Conservation (phyloP, 331 rosid species). For the Quercus tomentella region DNA sequence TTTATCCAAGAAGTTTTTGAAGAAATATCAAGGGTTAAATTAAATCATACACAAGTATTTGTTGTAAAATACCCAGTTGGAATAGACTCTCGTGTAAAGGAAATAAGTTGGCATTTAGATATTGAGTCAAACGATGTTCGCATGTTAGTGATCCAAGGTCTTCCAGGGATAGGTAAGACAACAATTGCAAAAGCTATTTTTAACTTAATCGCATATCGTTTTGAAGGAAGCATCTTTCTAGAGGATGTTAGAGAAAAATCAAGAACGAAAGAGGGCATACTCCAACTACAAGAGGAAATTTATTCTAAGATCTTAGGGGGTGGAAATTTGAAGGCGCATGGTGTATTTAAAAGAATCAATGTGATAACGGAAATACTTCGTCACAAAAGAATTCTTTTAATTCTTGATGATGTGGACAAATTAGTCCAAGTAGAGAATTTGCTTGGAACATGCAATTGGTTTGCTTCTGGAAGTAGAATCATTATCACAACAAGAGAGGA, state of each 20-base stretch:
- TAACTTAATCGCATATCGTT: conserved; percentile 6
- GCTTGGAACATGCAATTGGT: conserved; percentile 8
- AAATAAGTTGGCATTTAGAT: neutral
- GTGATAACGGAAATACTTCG: neutral
- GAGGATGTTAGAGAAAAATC: conserved; percentile 5
- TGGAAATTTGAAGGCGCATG: neutral
- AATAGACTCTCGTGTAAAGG: neutral
- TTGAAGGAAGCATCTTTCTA: conserved; percentile 16
- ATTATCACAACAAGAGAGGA: conserved; percentile 19
- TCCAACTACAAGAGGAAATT: too few species aligned
- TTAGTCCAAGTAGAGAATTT: neutral
- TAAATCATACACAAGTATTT: neutral
- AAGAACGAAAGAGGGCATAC: too few species aligned
- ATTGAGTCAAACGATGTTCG: neutral
- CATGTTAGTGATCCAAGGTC: conserved; percentile 20
- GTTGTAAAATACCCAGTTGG: neutral
- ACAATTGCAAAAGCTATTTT: conserved; percentile 9
- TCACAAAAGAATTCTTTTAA: conserved; percentile 3
- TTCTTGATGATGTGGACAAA: conserved; percentile 15
- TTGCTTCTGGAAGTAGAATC: conserved; percentile 14
- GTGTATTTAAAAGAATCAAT: neutral
- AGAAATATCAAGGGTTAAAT: neutral
- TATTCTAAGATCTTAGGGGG: too few species aligned
- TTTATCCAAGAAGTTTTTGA: neutral
- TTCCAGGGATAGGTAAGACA: conserved; percentile 27